Conservation (phyloP, 1,139 yeast species). For the Scheffersomyces lignicola region DNA sequence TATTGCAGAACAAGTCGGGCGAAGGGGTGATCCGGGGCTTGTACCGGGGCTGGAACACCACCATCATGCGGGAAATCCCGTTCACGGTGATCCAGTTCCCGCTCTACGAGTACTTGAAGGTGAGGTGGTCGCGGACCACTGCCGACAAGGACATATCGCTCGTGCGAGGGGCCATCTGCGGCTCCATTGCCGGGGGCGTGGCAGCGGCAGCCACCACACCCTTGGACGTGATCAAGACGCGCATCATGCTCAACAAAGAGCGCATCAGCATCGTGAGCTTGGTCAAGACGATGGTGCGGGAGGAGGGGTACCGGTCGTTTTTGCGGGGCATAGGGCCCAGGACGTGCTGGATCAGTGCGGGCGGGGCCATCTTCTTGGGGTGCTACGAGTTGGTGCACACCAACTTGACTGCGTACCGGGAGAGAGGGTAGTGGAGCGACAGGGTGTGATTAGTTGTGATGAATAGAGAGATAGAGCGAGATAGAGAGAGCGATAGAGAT, state of each 20-base stretch:
- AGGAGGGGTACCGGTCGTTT: conserved; percentile 71
- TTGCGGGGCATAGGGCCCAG: conserved; percentile 89
- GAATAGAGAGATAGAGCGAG: too few species aligned
- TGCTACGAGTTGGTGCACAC: conserved; percentile 75
- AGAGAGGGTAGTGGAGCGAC: too few species aligned
- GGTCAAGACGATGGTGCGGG: conserved; percentile 48
- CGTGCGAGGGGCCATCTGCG: conserved; percentile 87
- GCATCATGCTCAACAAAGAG: conserved; percentile 73
- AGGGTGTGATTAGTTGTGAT: too few species aligned
- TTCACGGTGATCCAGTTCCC: conserved; percentile 96
- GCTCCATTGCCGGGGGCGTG: conserved; percentile 89
- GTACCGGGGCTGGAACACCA: conserved; percentile 91
- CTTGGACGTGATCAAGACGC: conserved; percentile 85
- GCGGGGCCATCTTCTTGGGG: conserved; percentile 96
- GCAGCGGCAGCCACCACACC: conserved; percentile 97
- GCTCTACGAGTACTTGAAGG: conserved; percentile 78
- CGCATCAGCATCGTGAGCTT: conserved; percentile 49
- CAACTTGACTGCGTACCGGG: conserved; percentile 12
- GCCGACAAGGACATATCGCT: conserved; percentile 48
- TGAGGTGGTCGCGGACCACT: conserved; percentile 36
- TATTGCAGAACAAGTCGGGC: conserved; percentile 59
- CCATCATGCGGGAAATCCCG: conserved; percentile 92
- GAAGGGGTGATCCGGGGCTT: conserved; percentile 79
- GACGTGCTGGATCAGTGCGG: conserved; percentile 96
- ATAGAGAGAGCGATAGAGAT: too few species aligned